These are phyloP conservation scores for Teratosphaeria nubilosa DNA, from an alignment of 2,329 filamentous ascomycete genomes.

Conservation along the genomic window DNA sequence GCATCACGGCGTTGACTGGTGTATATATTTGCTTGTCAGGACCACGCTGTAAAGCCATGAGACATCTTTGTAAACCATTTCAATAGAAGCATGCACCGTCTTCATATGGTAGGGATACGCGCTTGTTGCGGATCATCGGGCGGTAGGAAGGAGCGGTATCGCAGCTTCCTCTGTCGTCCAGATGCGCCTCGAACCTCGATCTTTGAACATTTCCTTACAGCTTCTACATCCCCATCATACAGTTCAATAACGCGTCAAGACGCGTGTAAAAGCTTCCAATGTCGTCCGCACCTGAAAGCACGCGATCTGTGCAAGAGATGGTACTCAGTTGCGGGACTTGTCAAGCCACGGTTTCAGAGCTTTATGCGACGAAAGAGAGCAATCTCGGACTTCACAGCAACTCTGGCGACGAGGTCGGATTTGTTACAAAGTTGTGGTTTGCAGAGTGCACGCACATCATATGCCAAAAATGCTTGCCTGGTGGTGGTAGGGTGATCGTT, in stretches of 20 bases:
- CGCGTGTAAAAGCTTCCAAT: conserved; percentile 2
- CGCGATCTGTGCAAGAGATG: conserved; percentile 12
- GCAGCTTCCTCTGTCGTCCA: conserved; percentile 1
- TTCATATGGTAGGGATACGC: background rate
- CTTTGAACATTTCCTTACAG: background rate
- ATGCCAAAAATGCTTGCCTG: conserved; percentile 39
- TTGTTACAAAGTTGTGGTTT: conserved; percentile 38
- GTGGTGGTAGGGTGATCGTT: conserved; percentile 33
- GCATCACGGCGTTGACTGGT: background rate
- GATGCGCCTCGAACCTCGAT: background rate
- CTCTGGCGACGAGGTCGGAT: conserved; percentile 23
- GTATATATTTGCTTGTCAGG: background rate
- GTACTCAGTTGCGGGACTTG: conserved; percentile 42
- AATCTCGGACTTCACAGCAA: conserved; percentile 22
- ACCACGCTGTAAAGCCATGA: conserved; percentile 3
- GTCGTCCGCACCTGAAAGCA: conserved; percentile 3
- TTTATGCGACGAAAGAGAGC: conserved; percentile 31
- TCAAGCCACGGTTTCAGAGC: conserved; percentile 34
- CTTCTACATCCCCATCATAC: background rate
- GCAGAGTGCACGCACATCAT: conserved; percentile 40
- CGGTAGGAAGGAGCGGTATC: background rate
- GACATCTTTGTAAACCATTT: conserved; percentile 4
- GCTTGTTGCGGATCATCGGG: background rate
- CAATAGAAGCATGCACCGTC: background rate
- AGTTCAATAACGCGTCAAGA: background rate